These are phyloP conservation scores for Priceomyces castillae DNA, from an alignment of 805 yeast species.

Conservation along the genomic window DNA sequence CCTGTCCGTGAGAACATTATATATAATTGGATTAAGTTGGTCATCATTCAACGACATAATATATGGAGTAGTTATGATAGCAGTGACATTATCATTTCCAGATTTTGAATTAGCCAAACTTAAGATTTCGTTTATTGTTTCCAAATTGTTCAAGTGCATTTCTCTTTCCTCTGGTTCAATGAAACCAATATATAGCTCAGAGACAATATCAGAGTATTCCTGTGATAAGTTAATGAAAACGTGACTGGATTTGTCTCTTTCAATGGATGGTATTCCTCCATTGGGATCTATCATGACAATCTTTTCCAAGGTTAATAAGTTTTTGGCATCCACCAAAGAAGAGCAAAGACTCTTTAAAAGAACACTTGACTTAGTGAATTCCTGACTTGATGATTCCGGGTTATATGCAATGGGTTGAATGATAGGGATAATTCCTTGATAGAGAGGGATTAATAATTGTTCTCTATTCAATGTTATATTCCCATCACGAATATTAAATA, in stretches of 20 bases:
- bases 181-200: constrained; percentile 63
- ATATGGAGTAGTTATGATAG: constrained; percentile 80
- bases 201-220: constrained; percentile 64
- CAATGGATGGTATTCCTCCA: constrained; percentile 92
- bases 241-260: constrained; percentile 77
- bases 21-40: constrained; percentile 78
- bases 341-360: constrained; percentile 26
- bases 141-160: constrained; percentile 63
- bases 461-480: constrained; percentile 20
- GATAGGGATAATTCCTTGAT: constrained; percentile 57
- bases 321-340: constrained; percentile 23
- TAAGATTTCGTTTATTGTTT: constrained; percentile 60
- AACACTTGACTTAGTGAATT: constrained; percentile 21
- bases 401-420: constrained; percentile 57
- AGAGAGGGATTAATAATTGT: constrained; percentile 37
- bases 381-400: constrained; percentile 24
- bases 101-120: constrained; percentile 44
- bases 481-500: constrained; percentile 18
- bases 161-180: constrained; percentile 44
- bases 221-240: constrained; percentile 83
- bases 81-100: constrained; percentile 54
- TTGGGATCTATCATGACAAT: constrained; percentile 70
- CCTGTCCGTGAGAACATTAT: constrained; percentile 87
- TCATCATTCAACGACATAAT: constrained; percentile 58
- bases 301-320: constrained; percentile 67